Evolutionary conservation across 2,329 filamentous ascomycete genomes (phyloP), one percentile per base, ranked within the genome.

Genomic region (Cercospora berteroae): DNA sequence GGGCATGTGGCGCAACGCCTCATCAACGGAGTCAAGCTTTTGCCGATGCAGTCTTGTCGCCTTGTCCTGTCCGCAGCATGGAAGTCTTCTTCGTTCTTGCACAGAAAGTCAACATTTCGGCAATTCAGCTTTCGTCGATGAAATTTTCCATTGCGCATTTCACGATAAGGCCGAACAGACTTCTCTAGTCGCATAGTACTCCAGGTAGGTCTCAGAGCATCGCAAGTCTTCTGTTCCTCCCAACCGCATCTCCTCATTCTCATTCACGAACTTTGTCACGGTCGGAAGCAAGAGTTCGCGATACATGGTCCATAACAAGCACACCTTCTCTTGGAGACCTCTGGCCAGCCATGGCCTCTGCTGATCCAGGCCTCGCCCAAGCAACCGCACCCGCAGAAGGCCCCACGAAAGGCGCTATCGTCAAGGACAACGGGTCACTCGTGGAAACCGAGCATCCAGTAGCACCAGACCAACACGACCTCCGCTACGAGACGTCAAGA

Each of bases 381-480:
- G 60, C 71, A 42, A 69, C 68, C 44, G 76, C 75, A 13, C 13
- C 44, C 12, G 76, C 74, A 50, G 75, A 76, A 60, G 77, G 79
- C 57, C 72, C 76, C 2, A 66, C 67, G 18, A 75, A 77, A 70
- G 76, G 76, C 57, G 69, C 70, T 39, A 64, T 74, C 5, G 67
- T 74, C 13, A 68, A 72, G 57, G 59, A 70, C 27, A 60, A 72
- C 12, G 73, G 74, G 23, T 71, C 68, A 3, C 59, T 69, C 27
- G 55, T 74, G 5, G 70, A 73, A 48, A 71, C 76, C 42, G 76
- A 84, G 18, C 79, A 77, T 39, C 82, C 81, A 4, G 77, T 83
- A 18, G 83, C 83, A 20, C 84, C 84, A 1, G 85, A 87, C 71
- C 83, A 86, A 71, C 85, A 86, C 71, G 84, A 87, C 66, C 80